Evolutionary conservation across 2,329 filamentous ascomycete genomes (phyloP).

Genomic region (Botryotinia globosa): DNA sequence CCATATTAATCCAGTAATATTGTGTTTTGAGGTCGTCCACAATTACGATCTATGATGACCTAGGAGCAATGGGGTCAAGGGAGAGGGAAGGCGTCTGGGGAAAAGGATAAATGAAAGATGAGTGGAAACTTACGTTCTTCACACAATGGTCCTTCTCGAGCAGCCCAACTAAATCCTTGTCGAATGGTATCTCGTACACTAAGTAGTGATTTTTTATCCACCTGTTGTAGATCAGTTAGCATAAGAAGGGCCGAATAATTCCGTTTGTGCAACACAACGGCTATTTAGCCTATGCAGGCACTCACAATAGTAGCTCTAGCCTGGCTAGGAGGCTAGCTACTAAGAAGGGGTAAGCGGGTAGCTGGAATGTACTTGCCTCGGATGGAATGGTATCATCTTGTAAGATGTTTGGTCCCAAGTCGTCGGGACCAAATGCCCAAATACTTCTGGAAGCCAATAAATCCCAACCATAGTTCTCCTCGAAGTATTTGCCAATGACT

Average conservation of each 20-base stretch:
- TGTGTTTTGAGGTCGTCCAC: background rate
- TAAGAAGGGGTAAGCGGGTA: constrained; percentile 1
- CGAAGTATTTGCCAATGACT: constrained; percentile 94
- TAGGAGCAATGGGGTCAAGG: background rate
- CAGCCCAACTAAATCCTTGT: constrained; percentile 96
- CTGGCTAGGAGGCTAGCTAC: background rate
- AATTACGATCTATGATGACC: background rate
- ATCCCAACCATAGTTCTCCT: constrained; percentile 96
- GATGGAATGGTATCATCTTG: constrained; percentile 95
- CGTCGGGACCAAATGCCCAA: constrained; percentile 97
- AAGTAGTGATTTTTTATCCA: constrained; percentile 86
- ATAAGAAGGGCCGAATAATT: constrained; percentile 32
- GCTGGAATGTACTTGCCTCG: constrained; percentile 54
- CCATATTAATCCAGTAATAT: constrained; percentile 12
- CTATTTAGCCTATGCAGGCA: constrained; percentile 10
- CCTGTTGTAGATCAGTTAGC: constrained; percentile 46
- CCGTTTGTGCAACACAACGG: constrained; percentile 7
- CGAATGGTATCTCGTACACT: constrained; percentile 88
- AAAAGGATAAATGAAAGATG: constrained; percentile 24
- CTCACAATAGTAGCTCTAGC: background rate
- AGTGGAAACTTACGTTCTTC: constrained; percentile 77
- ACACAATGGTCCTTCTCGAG: constrained; percentile 90
- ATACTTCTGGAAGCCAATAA: constrained; percentile 90
- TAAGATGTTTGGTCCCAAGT: constrained; percentile 89
- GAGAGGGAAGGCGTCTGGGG: constrained; percentile 4